These are phyloP conservation scores for Knoxia roxburghii DNA, from an alignment of 257 asterid genomes.

Conservation along the genomic window DNA sequence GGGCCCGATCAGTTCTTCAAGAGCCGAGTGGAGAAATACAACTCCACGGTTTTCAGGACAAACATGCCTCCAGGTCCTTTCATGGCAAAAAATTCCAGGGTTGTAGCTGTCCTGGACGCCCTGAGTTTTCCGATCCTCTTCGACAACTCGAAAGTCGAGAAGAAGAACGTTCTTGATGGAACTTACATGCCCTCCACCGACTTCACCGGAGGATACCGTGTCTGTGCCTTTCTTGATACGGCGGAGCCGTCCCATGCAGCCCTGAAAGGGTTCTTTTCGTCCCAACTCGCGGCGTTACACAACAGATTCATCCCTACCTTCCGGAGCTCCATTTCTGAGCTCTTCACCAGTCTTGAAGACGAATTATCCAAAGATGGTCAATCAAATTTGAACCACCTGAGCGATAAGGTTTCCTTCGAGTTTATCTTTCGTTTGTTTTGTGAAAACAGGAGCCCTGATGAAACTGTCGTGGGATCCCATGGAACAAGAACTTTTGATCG, in stretches of 20 bases:
- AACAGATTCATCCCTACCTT: slow-evolving; percentile 39
- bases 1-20: slow-evolving; percentile 43
- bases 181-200: slow-evolving; percentile 60
- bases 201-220: slow-evolving; percentile 62
- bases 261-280: slow-evolving; percentile 40
- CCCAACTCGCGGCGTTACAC: slow-evolving; percentile 31
- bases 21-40: slow-evolving; percentile 30
- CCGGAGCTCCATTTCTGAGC: slow-evolving; percentile 29
- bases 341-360: slow-evolving; percentile 43
- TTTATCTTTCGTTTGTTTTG: slow-evolving; percentile 61
- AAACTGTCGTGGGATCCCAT: slow-evolving; percentile 27
- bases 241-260: slow-evolving; percentile 43
- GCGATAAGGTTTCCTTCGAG: slow-evolving; percentile 49
- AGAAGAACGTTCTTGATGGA: slow-evolving; percentile 64
- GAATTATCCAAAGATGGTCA: slow-evolving; percentile 36
- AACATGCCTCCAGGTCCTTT: slow-evolving; percentile 58
- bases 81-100: slow-evolving; percentile 30
- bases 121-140: slow-evolving; percentile 57
- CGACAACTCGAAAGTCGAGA: slow-evolving; percentile 67
- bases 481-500: slow-evolving; percentile 45
- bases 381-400: slow-evolving; percentile 39
- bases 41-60: slow-evolving; percentile 41
- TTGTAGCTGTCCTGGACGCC: slow-evolving; percentile 52
- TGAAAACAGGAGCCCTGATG: slow-evolving; percentile 30
- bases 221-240: slow-evolving; percentile 63